Evolutionary conservation across 139 green algal genomes (phyloP).

Genomic region (Auxenochlorella protothecoides): DNA sequence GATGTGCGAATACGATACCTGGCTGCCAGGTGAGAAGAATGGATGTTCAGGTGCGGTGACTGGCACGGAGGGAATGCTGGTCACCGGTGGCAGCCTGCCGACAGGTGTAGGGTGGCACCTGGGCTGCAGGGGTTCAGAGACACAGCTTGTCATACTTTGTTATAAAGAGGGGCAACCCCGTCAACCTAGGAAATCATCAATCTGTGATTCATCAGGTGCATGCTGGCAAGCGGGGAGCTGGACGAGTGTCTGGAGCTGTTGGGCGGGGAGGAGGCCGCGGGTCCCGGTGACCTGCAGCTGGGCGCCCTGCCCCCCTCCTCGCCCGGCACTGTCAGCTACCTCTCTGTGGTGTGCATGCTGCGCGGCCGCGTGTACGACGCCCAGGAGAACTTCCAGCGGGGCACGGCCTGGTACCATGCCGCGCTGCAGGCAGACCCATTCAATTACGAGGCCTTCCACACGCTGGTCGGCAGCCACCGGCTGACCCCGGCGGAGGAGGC

Average conservation of each 20-base stretch:
- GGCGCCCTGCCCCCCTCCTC: background rate
- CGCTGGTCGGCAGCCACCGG: conserved; percentile 79
- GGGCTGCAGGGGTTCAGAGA: background rate
- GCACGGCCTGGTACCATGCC: conserved; percentile 33
- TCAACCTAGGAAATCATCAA: no score
- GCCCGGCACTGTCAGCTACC: conserved; percentile 9
- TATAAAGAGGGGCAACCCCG: no score
- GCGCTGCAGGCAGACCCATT: conserved; percentile 75
- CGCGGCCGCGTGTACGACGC: conserved; percentile 59
- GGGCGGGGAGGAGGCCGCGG: conserved; percentile 39
- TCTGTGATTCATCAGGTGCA: conserved; percentile 29
- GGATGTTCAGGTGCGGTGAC: no score
- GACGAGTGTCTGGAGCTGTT: conserved; percentile 80
- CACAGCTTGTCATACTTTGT: background rate
- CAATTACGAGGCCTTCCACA: conserved; percentile 86
- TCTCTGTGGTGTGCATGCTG: conserved; percentile 57
- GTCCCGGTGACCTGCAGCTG: conserved; percentile 10
- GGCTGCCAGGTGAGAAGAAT: conserved; percentile 36
- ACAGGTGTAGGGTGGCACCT: no score
- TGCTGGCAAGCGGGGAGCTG: conserved; percentile 68
- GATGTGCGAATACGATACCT: conserved; percentile 60
- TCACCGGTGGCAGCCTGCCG: no score
- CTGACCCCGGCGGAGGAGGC: conserved; percentile 69
- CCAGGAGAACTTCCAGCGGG: conserved; percentile 66
- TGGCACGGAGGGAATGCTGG: no score